Evolutionary conservation across 805 yeast genomes (phyloP).

Genomic region (Suhomyces sp.): DNA sequence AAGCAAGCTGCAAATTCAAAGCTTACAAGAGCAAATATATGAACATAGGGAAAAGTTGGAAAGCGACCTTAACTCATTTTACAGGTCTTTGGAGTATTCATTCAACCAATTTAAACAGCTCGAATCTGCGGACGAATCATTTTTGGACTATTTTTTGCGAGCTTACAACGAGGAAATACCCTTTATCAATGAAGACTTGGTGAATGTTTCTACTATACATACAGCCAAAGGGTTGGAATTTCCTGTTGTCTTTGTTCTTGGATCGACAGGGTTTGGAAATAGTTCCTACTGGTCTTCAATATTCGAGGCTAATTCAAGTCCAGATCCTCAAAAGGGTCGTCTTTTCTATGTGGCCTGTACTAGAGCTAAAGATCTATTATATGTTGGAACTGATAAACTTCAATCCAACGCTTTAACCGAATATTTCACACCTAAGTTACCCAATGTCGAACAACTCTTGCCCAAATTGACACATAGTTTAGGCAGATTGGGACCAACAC

Average conservation of each 20-base stretch:
- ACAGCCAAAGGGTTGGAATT: conserved; percentile 74
- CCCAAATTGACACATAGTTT: no score
- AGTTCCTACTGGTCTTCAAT: conserved; percentile 6
- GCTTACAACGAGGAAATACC: conserved; percentile 41
- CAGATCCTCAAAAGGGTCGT: conserved; percentile 35
- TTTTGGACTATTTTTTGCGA: conserved; percentile 41
- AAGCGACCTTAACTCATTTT: conserved; percentile 19
- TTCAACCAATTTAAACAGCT: conserved; percentile 12
- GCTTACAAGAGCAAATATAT: conserved; percentile 1
- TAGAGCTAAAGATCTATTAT: conserved; percentile 52
- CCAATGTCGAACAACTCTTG: no score
- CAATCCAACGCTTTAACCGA: no score
- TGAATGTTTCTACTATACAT: conserved; percentile 68
- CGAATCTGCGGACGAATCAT: conserved; percentile 12
- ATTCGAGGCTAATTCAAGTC: conserved; percentile 1
- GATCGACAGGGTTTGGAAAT: conserved; percentile 7
- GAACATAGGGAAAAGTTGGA: conserved; percentile 12
- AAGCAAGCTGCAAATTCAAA: not conserved
- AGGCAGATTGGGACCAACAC: no score
- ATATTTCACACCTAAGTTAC: no score
- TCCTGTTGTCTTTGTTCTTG: conserved; percentile 59
- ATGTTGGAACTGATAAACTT: conserved; percentile 32
- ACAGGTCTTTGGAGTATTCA: conserved; percentile 18
- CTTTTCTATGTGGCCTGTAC: conserved; percentile 66
- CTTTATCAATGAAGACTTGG: conserved; percentile 23